phyloP scores from a whole-genome alignment of 208 protist genomes.

The Wallacemonas rigidus region DNA sequence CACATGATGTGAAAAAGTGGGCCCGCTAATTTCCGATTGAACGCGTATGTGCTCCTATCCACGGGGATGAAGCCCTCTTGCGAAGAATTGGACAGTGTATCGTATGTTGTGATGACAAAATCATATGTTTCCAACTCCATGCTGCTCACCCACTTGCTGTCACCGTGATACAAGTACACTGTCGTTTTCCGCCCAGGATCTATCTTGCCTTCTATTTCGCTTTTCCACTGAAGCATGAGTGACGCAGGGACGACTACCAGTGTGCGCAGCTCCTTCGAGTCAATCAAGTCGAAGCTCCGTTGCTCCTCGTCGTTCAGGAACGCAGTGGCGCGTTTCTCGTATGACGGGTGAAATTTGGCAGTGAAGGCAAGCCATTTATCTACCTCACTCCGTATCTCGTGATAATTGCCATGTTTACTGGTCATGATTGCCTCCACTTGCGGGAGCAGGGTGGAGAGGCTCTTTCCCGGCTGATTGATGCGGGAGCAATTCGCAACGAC shows the following conservation, averaged over 20 bases:
- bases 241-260: constrained; percentile 93
- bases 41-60: constrained; percentile 58
- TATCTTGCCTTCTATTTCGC: constrained; percentile 86
- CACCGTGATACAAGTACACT: constrained; percentile 87
- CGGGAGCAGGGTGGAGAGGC: constrained; percentile 48
- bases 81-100: constrained; percentile 80
- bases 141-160: constrained; percentile 61
- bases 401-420: constrained; percentile 24
- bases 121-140: constrained; percentile 88
- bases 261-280: constrained; percentile 86
- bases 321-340: constrained; percentile 60
- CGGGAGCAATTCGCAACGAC: constrained; percentile 83
- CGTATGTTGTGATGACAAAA: constrained; percentile 94
- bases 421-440: constrained; percentile 40
- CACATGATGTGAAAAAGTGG: constrained; percentile 88
- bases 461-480: constrained; percentile 74
- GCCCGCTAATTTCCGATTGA: constrained; percentile 64
- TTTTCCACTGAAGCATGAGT: constrained; percentile 93
- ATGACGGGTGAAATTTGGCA: constrained; percentile 83
- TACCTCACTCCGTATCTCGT: constrained; percentile 49
- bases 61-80: constrained; percentile 57
- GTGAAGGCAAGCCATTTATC: constrained; percentile 87
- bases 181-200: constrained; percentile 41
- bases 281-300: constrained; percentile 71
- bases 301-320: constrained; percentile 85